Conservation (phyloP, 768 basidiomycete species). For the Trametes cubensis region DNA sequence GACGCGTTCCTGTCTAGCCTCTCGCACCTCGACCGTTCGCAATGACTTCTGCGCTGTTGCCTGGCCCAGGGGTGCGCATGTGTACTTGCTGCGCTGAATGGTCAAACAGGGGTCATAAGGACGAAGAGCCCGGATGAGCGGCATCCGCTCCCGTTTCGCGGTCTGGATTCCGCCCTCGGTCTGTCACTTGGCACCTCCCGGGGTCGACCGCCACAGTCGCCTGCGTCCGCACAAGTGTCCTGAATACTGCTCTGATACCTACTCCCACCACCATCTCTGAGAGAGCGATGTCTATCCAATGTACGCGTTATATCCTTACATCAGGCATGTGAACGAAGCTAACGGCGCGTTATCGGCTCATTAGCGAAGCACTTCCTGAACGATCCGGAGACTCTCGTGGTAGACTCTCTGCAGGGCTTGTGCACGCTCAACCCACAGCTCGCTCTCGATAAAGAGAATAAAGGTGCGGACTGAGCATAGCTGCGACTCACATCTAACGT, state of each 20-base stretch:
- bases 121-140: not conserved
- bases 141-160: not conserved
- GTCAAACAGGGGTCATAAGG: not conserved
- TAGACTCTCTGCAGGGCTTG: constrained; percentile 78
- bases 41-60: not conserved
- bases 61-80: not conserved
- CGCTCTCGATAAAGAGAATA: constrained; percentile 68
- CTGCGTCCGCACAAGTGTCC: too few relatives aligned
- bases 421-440: constrained; percentile 72
- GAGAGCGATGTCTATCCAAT: constrained; percentile 7
- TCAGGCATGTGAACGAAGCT: not conserved
- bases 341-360: not conserved
- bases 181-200: too few relatives aligned
- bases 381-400: constrained; percentile 65
- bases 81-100: not conserved
- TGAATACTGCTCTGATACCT: not conserved
- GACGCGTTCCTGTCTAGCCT: too few relatives aligned
- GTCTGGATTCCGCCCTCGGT: not conserved
- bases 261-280: not conserved
- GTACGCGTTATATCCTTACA: not conserved
- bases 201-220: too few relatives aligned
- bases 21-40: not conserved
- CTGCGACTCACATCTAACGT: not conserved
- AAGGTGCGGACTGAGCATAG: constrained; percentile 47
- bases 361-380: constrained; percentile 80